Conservation (phyloP, 169 alveolate genomes). For the Plasmodium blacklocki region DNA sequence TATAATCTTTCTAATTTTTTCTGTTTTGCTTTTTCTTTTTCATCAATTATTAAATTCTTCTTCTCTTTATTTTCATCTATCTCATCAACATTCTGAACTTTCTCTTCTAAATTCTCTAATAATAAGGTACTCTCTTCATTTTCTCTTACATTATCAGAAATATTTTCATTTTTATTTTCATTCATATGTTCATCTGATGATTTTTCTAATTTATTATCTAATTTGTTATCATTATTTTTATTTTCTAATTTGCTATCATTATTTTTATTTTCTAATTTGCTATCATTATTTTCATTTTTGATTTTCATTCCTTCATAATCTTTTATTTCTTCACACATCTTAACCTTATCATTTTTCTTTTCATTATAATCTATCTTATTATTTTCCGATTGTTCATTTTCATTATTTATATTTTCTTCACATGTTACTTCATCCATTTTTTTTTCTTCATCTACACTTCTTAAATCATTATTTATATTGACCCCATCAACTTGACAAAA, state of each 20-base stretch:
- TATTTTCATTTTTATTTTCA: not conserved
- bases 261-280: not conserved
- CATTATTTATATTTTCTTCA: not conserved
- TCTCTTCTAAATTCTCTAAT: constrained; percentile 26
- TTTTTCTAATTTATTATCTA: no score
- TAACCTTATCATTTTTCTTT: not conserved
- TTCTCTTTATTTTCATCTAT: not conserved
- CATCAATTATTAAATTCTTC: constrained; percentile 1
- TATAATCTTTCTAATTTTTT: constrained; percentile 26
- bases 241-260: not conserved
- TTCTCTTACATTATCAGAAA: not conserved
- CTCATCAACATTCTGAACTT: not conserved
- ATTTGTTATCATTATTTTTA: not conserved
- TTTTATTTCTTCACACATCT: not conserved
- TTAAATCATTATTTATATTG: not conserved
- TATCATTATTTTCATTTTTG: not conserved
- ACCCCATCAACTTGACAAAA: constrained; percentile 7
- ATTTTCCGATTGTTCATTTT: not conserved
- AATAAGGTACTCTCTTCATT: not conserved
- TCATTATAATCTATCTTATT: not conserved
- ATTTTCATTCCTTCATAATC: not conserved
- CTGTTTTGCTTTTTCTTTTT: constrained; percentile 3
- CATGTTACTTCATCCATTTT: constrained; percentile 1
- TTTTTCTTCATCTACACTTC: constrained; percentile 4
- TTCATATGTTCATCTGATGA: not conserved